Conservation (phyloP, 1,139 yeast species). For the Taphrina betulina region DNA sequence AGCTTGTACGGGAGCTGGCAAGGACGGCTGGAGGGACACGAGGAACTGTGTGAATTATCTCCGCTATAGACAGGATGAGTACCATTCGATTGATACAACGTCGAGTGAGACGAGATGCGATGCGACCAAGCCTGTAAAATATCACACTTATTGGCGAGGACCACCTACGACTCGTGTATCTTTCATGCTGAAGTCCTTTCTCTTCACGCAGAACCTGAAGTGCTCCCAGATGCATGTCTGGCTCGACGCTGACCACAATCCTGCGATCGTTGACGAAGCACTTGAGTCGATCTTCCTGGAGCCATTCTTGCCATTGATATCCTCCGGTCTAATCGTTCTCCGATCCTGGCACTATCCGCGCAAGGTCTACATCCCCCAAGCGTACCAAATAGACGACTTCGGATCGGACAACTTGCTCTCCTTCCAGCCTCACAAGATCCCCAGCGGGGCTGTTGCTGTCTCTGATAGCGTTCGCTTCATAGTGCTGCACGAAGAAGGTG, state of each 20-base stretch:
- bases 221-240: slow-evolving; percentile 26
- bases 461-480: slow-evolving; percentile 26
- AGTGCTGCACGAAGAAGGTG: slow-evolving; percentile 29
- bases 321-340: slow-evolving; percentile 5
- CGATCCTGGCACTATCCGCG: slow-evolving; percentile 24
- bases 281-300: slow-evolving; percentile 9
- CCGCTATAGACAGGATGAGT: background rate
- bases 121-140: slow-evolving; percentile 1
- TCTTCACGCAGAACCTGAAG: slow-evolving; percentile 26
- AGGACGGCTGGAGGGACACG: slow-evolving; percentile 25
- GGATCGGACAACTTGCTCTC: background rate
- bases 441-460: slow-evolving; percentile 28
- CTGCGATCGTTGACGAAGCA: slow-evolving; percentile 2
- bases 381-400: slow-evolving; percentile 15
- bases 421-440: slow-evolving; percentile 21
- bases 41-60: slow-evolving; percentile 14
- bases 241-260: slow-evolving; percentile 28
- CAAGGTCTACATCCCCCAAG: slow-evolving; percentile 11
- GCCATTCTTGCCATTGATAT: slow-evolving; percentile 18
- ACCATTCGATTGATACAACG: too few relatives aligned
- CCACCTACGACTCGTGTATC: slow-evolving; percentile 23
- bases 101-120: too few relatives aligned
- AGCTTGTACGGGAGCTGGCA: slow-evolving; percentile 11
- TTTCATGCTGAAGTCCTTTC: slow-evolving; percentile 29
- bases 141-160: slow-evolving; percentile 32